Evolutionary conservation across 257 asterid species (phyloP), one percentile per base, ranked within the genome.

Genomic region (Solanum medicagineum): DNA sequence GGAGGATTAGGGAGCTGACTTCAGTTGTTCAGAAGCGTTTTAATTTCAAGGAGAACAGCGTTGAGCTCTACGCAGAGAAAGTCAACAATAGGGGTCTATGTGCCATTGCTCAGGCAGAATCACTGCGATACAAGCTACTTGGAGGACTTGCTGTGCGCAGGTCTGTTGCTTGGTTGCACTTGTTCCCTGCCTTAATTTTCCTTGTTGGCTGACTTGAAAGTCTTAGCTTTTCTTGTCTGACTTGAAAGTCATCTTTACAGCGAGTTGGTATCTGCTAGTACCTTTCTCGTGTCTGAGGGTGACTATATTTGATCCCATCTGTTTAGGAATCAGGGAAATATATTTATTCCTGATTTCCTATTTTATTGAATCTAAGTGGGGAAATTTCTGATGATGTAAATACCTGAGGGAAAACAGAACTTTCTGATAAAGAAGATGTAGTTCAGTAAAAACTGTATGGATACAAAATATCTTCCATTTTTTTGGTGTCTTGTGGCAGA

Each of bases 61-160:
- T 93, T 54, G 97, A 93, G 90, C 93, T 93, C 47, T 93, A 92
- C 71, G 97, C 95, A 7, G 97, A 93, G 94, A 88, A 91, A 86
- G 97, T 93, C 69, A 91, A 93, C 89, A 93, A 93, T 81, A 87
- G 95, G 87, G 95, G 95, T 29, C 87, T 93, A 17, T 92, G 97
- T 83, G 95, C 97, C 77, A 92, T 93, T 81, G 95, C 97, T 29
- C 95, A 92, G 91, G 95, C 94, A 6, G 95, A 93, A 91, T 93
- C 97, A 7, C 73, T 92, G 77, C 91, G 95, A 1, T 93, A 93
- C 89, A 92, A 92, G 92, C 93, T 93, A 55, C 97, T 93, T 80
- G 97, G 95, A 80, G 97, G 97, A 55, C 93, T 92, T 84, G 97
- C 93, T 68, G 97, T 92, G 69, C 87, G 97, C 45, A 92, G 95